Base-by-base conservation (phyloP, 2,329 filamentous ascomycete species). In the Leptodontidium sp. region DNA sequence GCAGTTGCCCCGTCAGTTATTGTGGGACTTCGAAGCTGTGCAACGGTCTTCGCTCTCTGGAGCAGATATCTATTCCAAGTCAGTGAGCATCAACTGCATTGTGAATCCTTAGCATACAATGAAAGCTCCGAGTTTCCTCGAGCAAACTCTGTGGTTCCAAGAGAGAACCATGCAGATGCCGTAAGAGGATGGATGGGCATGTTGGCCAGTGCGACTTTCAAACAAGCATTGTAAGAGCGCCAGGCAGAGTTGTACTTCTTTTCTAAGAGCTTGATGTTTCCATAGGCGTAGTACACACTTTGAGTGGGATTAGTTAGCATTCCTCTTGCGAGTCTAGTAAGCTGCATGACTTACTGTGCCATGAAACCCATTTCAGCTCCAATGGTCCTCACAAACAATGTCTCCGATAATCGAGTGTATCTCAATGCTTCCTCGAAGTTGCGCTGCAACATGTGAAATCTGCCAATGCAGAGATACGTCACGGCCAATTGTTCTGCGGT, bases 201-300 rank as follows among this genome's bases (percentile, higher is more conserved):
- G n/a, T 35, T 67, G 9, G 68, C 57, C 11, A 73, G 61, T 1
- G 40, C 64, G 52, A 69, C 67, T 49, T 65, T 70, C 9, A 69
- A 43, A 47, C 67, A 45, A 1, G 55, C 15, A 6, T 72, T 67
- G 29, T 70, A 73, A 1, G 61, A 55, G 7, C 61, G 61, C 49
- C 61, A 50, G 0, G 70, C 68, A 4, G 24, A 3, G 1, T 4
- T 32, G 67, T 61, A 71, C 6, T 53, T 45, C 32, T 49, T 59
- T 29, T 73, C 65, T 0, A 24, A 40, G 32, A 68, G 71, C 6
- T 73, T 65, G 15, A 73, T 72, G 32, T 71, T 73, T 2, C 72
- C 72, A 40, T 73, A 72, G 1, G 61, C 58, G 29, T 72, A 73
- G 26, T 73, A 67, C 1, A 73, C 66, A 49, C 68, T 73, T 47